Evolutionary conservation across 257 asterid species (phyloP).

Genomic region (Scutellaria minor): DNA sequence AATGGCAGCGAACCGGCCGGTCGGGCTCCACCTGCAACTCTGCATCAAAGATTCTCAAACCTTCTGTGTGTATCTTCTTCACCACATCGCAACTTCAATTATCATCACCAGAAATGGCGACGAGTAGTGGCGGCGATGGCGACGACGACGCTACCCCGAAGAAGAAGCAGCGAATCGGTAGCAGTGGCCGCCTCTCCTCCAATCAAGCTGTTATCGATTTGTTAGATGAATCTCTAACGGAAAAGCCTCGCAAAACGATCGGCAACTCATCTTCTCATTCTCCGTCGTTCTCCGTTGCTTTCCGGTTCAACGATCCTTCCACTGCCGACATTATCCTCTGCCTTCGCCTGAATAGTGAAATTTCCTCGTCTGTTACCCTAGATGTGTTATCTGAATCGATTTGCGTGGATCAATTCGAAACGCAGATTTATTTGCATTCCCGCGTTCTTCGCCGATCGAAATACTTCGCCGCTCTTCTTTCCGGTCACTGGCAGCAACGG

Average conservation of each 20-base stretch:
- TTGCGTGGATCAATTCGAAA: slow-evolving; percentile 41
- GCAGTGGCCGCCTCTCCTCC: slow-evolving; percentile 46
- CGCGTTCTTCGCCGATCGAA: slow-evolving; percentile 57
- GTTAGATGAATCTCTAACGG: slow-evolving; percentile 43
- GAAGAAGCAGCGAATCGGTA: slow-evolving; percentile 60
- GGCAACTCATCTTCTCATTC: slow-evolving; percentile 39
- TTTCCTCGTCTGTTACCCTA: slow-evolving; percentile 30
- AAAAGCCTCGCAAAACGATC: slow-evolving; percentile 42
- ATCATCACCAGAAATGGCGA: slow-evolving; percentile 19
- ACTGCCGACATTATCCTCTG: slow-evolving; percentile 70
- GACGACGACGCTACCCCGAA: slow-evolving; percentile 35
- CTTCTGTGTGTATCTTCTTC: slow-evolving; percentile 5
- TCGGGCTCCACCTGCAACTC: slow-evolving; percentile 7
- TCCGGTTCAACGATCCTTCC: slow-evolving; percentile 54
- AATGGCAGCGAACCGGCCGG: background rate
- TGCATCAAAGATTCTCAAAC: slow-evolving; percentile 11
- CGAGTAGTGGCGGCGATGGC: slow-evolving; percentile 17
- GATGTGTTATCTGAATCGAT: slow-evolving; percentile 38
- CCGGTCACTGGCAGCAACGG: slow-evolving; percentile 69
- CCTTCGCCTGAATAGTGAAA: slow-evolving; percentile 47
- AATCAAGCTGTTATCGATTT: slow-evolving; percentile 39
- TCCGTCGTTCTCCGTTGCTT: slow-evolving; percentile 14
- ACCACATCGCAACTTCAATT: background rate
- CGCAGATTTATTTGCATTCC: slow-evolving; percentile 63
- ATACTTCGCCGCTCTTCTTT: slow-evolving; percentile 63